phyloP scores from a whole-genome alignment of 192 early-diverging fungal genomes.

The Entomortierella chlamydospora region DNA sequence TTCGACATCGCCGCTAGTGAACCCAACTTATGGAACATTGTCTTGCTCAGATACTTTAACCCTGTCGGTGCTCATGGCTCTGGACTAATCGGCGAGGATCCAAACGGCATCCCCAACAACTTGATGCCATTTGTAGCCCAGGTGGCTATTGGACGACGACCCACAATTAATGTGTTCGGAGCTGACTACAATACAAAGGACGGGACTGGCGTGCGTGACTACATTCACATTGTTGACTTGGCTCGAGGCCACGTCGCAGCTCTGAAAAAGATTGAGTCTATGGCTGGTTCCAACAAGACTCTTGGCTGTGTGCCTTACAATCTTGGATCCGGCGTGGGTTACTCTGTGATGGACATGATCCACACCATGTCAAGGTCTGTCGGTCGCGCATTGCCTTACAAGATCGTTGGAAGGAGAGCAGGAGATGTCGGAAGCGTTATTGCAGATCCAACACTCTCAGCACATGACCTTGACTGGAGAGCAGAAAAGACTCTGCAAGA shows the following conservation, averaged over 20 bases:
- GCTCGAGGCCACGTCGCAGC: slow-evolving; percentile 91
- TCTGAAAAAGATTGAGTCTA: slow-evolving; percentile 73
- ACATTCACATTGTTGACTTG: slow-evolving; percentile 96
- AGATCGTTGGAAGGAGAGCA: slow-evolving; percentile 71
- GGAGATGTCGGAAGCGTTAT: slow-evolving; percentile 91
- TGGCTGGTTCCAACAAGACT: slow-evolving; percentile 49
- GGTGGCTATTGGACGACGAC: slow-evolving; percentile 89
- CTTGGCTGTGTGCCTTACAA: slow-evolving; percentile 82
- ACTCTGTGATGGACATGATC: slow-evolving; percentile 88
- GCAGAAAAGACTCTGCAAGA: slow-evolving; percentile 55
- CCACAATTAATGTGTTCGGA: slow-evolving; percentile 90
- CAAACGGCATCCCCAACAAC: slow-evolving; percentile 87
- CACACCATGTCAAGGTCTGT: slow-evolving; percentile 81
- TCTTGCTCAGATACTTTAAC: slow-evolving; percentile 95
- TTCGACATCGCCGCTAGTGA: slow-evolving; percentile 57
- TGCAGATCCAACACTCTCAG: slow-evolving; percentile 70
- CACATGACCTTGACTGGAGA: slow-evolving; percentile 49
- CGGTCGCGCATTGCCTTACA: slow-evolving; percentile 82
- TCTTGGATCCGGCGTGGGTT: slow-evolving; percentile 90
- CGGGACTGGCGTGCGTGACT: slow-evolving; percentile 95
- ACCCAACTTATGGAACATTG: slow-evolving; percentile 60
- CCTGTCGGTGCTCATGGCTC: slow-evolving; percentile 94
- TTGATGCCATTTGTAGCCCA: slow-evolving; percentile 94
- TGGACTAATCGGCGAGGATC: slow-evolving; percentile 94
- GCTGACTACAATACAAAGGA: slow-evolving; percentile 93